phyloP scores from a whole-genome alignment of 768 basidiomycete species.

The Lactarius pseudohatsudake region DNA sequence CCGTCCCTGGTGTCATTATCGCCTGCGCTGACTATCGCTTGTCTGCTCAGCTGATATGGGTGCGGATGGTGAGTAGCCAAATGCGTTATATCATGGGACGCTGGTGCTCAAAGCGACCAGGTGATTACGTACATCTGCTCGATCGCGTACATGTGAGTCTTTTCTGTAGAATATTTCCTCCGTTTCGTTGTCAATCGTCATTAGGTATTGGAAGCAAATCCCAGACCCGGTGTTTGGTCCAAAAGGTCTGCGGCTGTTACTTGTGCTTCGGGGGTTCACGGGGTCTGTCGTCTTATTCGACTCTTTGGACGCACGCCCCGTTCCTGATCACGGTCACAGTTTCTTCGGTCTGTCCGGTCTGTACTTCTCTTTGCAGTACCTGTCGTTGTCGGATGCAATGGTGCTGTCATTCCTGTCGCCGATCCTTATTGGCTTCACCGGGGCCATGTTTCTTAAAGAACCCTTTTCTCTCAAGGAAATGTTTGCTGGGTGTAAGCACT shows the following conservation, averaged over 20 bases:
- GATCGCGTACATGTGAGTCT: conserved; percentile 47
- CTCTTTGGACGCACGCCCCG: too few relatives aligned
- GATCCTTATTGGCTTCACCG: conserved; percentile 59
- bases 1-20: neutral
- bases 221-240: conserved; percentile 68
- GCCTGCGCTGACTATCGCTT: neutral
- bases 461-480: conserved; percentile 53
- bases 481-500: conserved; percentile 47
- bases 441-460: conserved; percentile 62
- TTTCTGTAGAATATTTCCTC: neutral
- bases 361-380: conserved; percentile 69
- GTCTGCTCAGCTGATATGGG: conserved; percentile 46
- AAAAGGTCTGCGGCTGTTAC: conserved; percentile 57
- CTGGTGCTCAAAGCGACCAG: conserved; percentile 34
- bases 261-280: conserved; percentile 59
- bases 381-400: conserved; percentile 76
- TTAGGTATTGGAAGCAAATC: conserved; percentile 42
- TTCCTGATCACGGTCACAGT: conserved; percentile 36
- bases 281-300: conserved; percentile 46
- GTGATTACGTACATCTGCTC: conserved; percentile 53
- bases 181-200: neutral
- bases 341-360: conserved; percentile 71
- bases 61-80: conserved; percentile 52
- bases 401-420: conserved; percentile 77
- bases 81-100: neutral